Conservation (phyloP, 2,329 filamentous ascomycete species). For the Venturia carpophila region DNA sequence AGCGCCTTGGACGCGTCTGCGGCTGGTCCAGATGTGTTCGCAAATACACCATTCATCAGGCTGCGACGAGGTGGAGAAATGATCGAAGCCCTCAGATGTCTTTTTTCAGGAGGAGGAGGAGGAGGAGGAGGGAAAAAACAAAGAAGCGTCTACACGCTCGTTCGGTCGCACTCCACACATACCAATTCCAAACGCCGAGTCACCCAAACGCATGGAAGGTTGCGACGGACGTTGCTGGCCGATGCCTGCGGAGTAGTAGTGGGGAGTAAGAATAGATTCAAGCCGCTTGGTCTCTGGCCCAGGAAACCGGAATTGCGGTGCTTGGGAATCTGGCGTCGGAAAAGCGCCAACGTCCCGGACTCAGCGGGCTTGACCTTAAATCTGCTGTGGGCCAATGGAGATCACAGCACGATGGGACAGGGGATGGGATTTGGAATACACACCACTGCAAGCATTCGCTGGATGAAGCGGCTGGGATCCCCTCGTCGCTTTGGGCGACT, state of each 20-base stretch:
- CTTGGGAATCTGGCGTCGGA: conserved; percentile 5
- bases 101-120: no score
- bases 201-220: neutral
- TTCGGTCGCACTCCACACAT: neutral
- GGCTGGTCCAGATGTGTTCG: neutral
- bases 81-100: neutral
- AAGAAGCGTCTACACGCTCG: neutral
- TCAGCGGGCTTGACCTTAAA: conserved; percentile 11
- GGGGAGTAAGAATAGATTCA: conserved; percentile 9
- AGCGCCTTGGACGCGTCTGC: neutral
- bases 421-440: neutral
- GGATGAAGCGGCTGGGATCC: neutral
- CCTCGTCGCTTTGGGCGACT: neutral
- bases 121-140: neutral
- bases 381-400: neutral
- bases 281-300: conserved; percentile 5
- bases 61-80: neutral
- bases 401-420: neutral
- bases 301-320: neutral
- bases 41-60: neutral
- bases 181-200: neutral
- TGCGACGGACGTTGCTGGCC: neutral
- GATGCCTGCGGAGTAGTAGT: neutral
- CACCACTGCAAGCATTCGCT: neutral
- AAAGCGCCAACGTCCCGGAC: conserved; percentile 12